These are phyloP conservation scores for Aaosphaeria arxii DNA, from an alignment of 2,329 filamentous ascomycete species.

Conservation along the genomic window DNA sequence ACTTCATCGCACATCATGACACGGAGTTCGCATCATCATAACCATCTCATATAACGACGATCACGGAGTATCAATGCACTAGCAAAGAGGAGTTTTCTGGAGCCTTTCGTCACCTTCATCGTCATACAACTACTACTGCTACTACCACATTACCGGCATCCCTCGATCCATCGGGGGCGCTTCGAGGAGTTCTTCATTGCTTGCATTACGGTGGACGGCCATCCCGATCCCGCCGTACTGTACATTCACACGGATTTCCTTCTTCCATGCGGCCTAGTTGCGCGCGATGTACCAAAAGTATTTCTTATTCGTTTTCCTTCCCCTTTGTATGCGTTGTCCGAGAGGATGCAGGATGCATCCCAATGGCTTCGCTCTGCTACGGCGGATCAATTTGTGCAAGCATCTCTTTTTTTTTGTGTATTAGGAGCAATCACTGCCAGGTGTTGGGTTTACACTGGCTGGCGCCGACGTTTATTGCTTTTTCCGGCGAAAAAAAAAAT, in stretches of 20 bases:
- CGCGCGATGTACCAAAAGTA: background rate
- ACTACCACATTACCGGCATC: background rate
- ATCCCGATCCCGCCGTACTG: background rate
- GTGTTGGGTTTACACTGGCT: background rate
- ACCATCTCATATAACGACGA: slow-evolving; percentile 1
- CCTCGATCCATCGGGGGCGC: background rate
- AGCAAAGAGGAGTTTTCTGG: slow-evolving; percentile 5
- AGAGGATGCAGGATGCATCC: background rate
- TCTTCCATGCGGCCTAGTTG: background rate
- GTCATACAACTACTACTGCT: background rate
- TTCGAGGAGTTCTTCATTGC: background rate
- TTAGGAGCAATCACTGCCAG: background rate
- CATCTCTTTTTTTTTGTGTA: background rate
- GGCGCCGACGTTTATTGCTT: background rate
- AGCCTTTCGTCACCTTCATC: background rate
- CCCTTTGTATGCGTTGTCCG: background rate
- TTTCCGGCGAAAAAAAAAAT: no score
- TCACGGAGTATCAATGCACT: slow-evolving; percentile 4
- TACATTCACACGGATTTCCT: background rate
- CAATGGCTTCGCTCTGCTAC: background rate
- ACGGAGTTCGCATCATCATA: slow-evolving; percentile 1
- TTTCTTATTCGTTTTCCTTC: background rate
- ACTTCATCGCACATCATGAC: slow-evolving; percentile 3
- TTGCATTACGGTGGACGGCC: background rate
- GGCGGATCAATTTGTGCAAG: background rate